phyloP scores from a whole-genome alignment of 805 yeast genomes.

The Wickerhamomyces kurtzmanii region DNA sequence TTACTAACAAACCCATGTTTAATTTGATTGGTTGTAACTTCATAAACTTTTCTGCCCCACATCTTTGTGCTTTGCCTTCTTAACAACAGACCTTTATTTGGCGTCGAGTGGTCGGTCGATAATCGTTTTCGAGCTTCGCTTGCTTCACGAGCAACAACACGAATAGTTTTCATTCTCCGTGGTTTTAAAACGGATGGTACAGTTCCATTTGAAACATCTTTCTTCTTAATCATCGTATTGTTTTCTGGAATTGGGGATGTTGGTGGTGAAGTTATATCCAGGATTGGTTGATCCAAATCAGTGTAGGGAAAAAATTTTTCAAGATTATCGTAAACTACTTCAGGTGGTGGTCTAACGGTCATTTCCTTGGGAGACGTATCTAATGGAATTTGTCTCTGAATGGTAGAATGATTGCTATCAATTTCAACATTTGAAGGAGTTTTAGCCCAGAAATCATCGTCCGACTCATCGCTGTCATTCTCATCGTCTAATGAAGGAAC shows the following conservation, averaged over 20 bases:
- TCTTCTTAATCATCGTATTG: slow-evolving; percentile 2
- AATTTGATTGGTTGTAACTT: slow-evolving; percentile 68
- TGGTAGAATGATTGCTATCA: slow-evolving; percentile 16
- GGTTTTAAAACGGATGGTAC: too few species aligned
- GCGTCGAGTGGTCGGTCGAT: slow-evolving; percentile 7
- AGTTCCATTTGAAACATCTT: slow-evolving; percentile 10
- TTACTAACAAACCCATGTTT: slow-evolving; percentile 55
- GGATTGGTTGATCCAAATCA: slow-evolving; percentile 84
- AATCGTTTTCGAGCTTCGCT: slow-evolving; percentile 43
- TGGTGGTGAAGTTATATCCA: slow-evolving; percentile 61
- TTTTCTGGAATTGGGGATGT: slow-evolving; percentile 31
- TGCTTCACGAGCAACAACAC: slow-evolving; percentile 92
- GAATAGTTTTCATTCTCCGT: slow-evolving; percentile 77
- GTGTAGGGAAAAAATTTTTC: slow-evolving; percentile 90
- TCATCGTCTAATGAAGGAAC: slow-evolving; percentile 45
- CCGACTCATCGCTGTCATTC: slow-evolving; percentile 30
- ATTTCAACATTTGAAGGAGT: slow-evolving; percentile 17
- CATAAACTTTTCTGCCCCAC: slow-evolving; percentile 95
- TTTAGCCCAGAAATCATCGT: slow-evolving; percentile 55
- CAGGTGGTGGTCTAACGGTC: slow-evolving; percentile 92
- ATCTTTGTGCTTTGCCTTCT: slow-evolving; percentile 82
- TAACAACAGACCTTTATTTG: slow-evolving; percentile 24
- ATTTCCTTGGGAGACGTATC: slow-evolving; percentile 19
- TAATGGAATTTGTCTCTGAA: background rate
- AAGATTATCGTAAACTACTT: slow-evolving; percentile 82